Evolutionary conservation across 495 filamentous ascomycete genomes (phyloP).

Genomic region (Aspergillus saccharolyticus): DNA sequence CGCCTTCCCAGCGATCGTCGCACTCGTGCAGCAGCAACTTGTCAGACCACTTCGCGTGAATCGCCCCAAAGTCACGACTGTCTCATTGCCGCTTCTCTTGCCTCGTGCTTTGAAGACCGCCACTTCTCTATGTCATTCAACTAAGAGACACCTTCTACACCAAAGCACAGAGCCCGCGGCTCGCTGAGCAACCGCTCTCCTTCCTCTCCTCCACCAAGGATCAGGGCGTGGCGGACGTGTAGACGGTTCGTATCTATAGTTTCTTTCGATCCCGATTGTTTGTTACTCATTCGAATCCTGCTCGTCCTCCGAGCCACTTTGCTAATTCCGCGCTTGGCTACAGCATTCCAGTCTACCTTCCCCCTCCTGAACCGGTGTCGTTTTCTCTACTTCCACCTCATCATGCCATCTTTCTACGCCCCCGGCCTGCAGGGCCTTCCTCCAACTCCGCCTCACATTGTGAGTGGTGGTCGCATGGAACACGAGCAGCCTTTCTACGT

Average conservation of each 20-base stretch:
- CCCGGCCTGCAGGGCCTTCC: slow-evolving; percentile 42
- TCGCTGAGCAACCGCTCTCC: slow-evolving; percentile 40
- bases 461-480: slow-evolving; percentile 37
- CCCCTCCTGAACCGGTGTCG: slow-evolving; percentile 36
- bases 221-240: slow-evolving; percentile 42
- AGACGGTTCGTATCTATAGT: slow-evolving; percentile 42
- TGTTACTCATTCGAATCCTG: slow-evolving; percentile 8
- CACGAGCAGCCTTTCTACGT: slow-evolving; percentile 38
- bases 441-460: slow-evolving; percentile 43
- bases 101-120: slow-evolving; percentile 26
- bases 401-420: slow-evolving; percentile 46
- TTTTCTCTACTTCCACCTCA: slow-evolving; percentile 10
- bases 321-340: slow-evolving; percentile 16
- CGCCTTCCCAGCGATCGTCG: neutral
- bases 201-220: slow-evolving; percentile 24
- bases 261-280: slow-evolving; percentile 2
- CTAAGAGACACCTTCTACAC: slow-evolving; percentile 33
- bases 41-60: neutral
- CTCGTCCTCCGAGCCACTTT: slow-evolving; percentile 6
- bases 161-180: slow-evolving; percentile 37
- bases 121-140: slow-evolving; percentile 38
- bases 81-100: slow-evolving; percentile 19
- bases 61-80: slow-evolving; percentile 19
- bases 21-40: neutral
- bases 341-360: slow-evolving; percentile 31